A percentile compares a stretch with the other conserved stretches of the same genome.
Evolutionary conservation across 1,284 basidiomycete species (phyloP).

Genomic region (Tausonia pullulans): DNA sequence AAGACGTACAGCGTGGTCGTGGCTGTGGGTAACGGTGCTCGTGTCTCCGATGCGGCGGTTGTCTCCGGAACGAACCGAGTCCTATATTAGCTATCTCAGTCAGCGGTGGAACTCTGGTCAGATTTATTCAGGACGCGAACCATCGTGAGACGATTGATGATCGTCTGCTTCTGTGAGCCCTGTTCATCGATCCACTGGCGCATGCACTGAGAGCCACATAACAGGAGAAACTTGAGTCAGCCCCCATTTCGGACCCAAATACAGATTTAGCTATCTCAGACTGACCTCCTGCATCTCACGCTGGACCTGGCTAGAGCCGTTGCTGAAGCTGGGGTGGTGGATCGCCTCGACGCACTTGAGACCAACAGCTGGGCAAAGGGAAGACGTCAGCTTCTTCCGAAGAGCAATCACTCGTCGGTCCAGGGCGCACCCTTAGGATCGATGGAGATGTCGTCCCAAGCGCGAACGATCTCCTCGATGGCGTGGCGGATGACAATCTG

Average conservation of each 20-base stretch:
- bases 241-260: too few relatives aligned
- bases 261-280: too few relatives aligned
- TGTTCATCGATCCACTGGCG: constrained; percentile 47
- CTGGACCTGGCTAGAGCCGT: constrained; percentile 56
- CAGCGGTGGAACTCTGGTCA: too few relatives aligned
- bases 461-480: constrained; percentile 46
- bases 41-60: constrained; percentile 49
- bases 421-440: constrained; percentile 39
- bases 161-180: constrained; percentile 43
- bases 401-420: neutral
- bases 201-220: constrained; percentile 39
- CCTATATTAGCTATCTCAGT: constrained; percentile 15
- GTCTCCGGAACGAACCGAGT: constrained; percentile 57
- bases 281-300: constrained; percentile 50
- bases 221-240: too few relatives aligned
- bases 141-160: constrained; percentile 46
- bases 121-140: too few relatives aligned
- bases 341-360: constrained; percentile 51
- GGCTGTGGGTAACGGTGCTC: constrained; percentile 26
- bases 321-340: constrained; percentile 71
- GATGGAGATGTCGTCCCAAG: constrained; percentile 64
- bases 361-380: too few relatives aligned
- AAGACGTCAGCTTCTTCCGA: too few relatives aligned
- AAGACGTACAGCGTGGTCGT: constrained; percentile 22
- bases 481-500: constrained; percentile 42